Evolutionary conservation across 2,329 filamentous ascomycete genomes (phyloP).

Genomic region (Scedosporium minutisporum): DNA sequence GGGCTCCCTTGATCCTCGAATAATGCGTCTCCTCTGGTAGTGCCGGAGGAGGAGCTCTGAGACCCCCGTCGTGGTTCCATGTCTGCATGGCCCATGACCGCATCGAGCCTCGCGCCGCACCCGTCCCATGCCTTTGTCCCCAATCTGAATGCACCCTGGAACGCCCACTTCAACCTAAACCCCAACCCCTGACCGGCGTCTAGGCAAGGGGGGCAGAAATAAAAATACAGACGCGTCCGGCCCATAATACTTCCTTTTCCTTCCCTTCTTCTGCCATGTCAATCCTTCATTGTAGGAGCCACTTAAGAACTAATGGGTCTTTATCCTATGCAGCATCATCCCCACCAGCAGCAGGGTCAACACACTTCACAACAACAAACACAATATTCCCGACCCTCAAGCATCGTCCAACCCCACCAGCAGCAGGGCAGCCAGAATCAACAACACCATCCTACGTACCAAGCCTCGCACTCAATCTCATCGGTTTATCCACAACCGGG

Average conservation of each 20-base stretch:
- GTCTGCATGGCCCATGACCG: constrained; percentile 1
- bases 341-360: constrained; percentile 57
- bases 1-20: constrained; percentile 3
- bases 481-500: constrained; percentile 54
- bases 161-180: constrained; percentile 9
- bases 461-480: constrained; percentile 54
- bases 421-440: constrained; percentile 40
- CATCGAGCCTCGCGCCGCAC: constrained; percentile 3
- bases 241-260: constrained; percentile 22
- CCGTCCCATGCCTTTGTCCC: constrained; percentile 3
- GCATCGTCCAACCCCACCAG: constrained; percentile 66
- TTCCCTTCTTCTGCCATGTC: constrained; percentile 19
- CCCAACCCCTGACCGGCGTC: constrained; percentile 35
- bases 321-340: constrained; percentile 59
- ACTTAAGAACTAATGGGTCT: constrained; percentile 44
- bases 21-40: not conserved
- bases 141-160: constrained; percentile 5
- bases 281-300: constrained; percentile 17
- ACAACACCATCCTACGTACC: constrained; percentile 54
- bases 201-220: constrained; percentile 28
- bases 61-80: constrained; percentile 6
- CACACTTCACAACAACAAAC: constrained; percentile 36
- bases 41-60: not conserved
- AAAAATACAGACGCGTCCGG: constrained; percentile 38
- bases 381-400: constrained; percentile 60